These are phyloP conservation scores for Apiospora saccharicola DNA, from an alignment of 2,329 filamentous ascomycete species.

Conservation along the genomic window DNA sequence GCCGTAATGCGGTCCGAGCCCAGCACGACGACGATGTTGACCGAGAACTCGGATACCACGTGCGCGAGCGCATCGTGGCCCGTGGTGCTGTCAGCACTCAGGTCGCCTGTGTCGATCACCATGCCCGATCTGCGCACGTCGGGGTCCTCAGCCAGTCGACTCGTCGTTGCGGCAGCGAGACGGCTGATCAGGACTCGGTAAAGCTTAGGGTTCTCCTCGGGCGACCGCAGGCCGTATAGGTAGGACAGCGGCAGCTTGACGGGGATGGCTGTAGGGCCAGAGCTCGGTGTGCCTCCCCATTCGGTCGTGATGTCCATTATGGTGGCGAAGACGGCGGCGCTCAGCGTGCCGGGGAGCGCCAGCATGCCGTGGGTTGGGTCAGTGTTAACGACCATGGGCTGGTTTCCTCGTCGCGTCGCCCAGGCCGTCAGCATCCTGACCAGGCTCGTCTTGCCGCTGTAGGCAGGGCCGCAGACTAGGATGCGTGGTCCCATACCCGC, in stretches of 20 bases:
- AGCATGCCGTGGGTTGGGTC: constrained; percentile 84
- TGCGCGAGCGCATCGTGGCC: constrained; percentile 82
- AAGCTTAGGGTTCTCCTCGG: constrained; percentile 75
- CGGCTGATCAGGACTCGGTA: constrained; percentile 79
- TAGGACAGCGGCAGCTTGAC: constrained; percentile 94
- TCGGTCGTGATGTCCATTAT: constrained; percentile 83
- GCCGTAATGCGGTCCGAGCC: constrained; percentile 80
- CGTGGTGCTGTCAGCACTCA: constrained; percentile 66
- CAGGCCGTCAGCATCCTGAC: constrained; percentile 81
- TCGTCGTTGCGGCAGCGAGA: constrained; percentile 80
- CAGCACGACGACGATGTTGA: constrained; percentile 83
- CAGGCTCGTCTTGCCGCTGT: constrained; percentile 84
- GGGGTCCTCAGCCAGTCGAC: constrained; percentile 77
- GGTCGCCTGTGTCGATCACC: constrained; percentile 83
- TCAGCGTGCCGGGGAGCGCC: constrained; percentile 80
- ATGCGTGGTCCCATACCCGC: constrained; percentile 75
- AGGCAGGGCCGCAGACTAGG: constrained; percentile 79
- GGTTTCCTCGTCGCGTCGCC: constrained; percentile 74
- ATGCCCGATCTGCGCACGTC: constrained; percentile 77
- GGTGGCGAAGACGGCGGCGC: constrained; percentile 84
- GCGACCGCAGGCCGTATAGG: constrained; percentile 78
- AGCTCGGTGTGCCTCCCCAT: constrained; percentile 91
- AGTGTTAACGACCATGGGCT: constrained; percentile 84
- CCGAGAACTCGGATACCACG: constrained; percentile 66
- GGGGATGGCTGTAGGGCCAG: constrained; percentile 84